phyloP scores from a whole-genome alignment of 2,329 filamentous ascomycete genomes.

The Colletotrichum musicola region DNA sequence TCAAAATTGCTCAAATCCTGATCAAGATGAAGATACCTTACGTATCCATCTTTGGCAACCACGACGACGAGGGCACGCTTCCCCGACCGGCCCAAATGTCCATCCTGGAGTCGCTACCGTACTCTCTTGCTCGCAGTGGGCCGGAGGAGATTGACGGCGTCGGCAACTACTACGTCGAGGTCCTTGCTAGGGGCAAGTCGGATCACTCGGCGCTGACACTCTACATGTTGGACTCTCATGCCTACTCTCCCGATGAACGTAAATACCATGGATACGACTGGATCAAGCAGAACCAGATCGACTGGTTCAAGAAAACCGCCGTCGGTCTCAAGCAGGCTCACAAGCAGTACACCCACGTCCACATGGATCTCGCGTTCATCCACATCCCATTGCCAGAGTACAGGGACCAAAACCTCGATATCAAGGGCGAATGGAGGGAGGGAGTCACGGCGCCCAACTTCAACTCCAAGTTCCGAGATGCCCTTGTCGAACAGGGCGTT shows the following conservation, averaged over 20 bases:
- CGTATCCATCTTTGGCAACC: constrained; percentile 95
- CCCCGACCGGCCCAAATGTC: constrained; percentile 84
- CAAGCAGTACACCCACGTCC: constrained; percentile 87
- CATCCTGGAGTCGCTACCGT: constrained; percentile 87
- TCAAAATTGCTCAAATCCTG: constrained; percentile 89
- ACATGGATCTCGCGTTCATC: constrained; percentile 97
- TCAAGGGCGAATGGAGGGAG: constrained; percentile 83
- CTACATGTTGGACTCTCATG: constrained; percentile 95
- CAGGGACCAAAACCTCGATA: constrained; percentile 67
- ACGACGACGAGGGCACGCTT: constrained; percentile 91
- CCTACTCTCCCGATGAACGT: constrained; percentile 90
- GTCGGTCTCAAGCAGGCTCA: constrained; percentile 81
- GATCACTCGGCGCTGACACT: constrained; percentile 92
- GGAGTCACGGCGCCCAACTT: constrained; percentile 87
- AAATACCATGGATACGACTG: constrained; percentile 96
- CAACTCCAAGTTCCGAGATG: constrained; percentile 94
- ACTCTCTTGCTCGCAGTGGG: constrained; percentile 87
- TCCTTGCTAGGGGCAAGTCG: constrained; percentile 82
- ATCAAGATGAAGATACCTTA: constrained; percentile 92
- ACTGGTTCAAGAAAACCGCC: constrained; percentile 90
- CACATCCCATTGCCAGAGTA: constrained; percentile 98
- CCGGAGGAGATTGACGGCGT: constrained; percentile 88
- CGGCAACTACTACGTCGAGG: constrained; percentile 94
- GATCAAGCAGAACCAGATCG: constrained; percentile 93
- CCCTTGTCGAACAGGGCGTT: constrained; percentile 86